Base-by-base conservation (phyloP, 768 basidiomycete genomes). In the Psilocybe subaeruginosa region DNA sequence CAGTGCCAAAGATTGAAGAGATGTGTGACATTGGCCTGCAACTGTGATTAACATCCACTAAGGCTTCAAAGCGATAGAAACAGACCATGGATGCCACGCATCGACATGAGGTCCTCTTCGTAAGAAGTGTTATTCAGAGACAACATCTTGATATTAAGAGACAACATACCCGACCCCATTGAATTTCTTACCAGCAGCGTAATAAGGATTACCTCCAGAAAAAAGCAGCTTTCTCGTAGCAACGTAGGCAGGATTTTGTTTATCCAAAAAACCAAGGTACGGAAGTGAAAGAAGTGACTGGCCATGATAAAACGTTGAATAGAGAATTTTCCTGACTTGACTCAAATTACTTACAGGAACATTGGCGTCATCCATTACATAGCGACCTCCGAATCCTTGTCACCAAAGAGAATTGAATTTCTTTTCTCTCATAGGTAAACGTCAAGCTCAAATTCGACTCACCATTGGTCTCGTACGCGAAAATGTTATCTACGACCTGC, bases 361-460 rank as follows among this genome's bases (percentile, higher is more conserved):
- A 64, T 93, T 93, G 5, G 91, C 91, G 65, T 93, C 91, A 65
- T 92, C 91, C 91, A 92, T 92, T 17, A 91, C 83, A 71, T 91
- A 91, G 59, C 85, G 77, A 8, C 85, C 82, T 35, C 91, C 89
- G 53, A 89, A 81, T 7, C 90, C 87, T 87, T 31, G 4, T 8
- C 4, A 29, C 27, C 8, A 14, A 39, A 11, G 9, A 23, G 33
- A 35, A 35, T 35, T 55, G n/a, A 46, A 46, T 50, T 29, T 59
- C 17, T 30, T 23, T 6, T 7, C 39, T 37, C n/a, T 1, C 8
- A 3, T 23, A 23, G 23, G 23, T 23, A 51, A 54, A 7, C 33
- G 2, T 29, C n/a, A 47, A 43, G 4, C 14, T 31, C 35, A 11
- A 45, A 17, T 45, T 14, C 16, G 55, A 69, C 56, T 62, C 29